Evolutionary conservation across 768 basidiomycete species (phyloP).

Genomic region (Trametes maxima): DNA sequence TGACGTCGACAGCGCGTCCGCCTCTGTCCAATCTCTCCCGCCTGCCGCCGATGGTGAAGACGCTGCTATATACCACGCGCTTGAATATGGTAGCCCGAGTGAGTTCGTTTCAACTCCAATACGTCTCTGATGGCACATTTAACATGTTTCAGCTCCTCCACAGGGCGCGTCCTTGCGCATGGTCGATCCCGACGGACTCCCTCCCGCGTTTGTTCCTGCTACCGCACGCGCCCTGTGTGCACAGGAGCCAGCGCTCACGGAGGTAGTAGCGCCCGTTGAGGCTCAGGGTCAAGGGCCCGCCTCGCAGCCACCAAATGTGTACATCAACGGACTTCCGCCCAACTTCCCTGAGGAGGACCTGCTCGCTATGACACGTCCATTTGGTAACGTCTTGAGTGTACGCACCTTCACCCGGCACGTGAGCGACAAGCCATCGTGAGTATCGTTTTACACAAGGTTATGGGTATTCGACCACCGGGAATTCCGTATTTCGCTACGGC

Average conservation of each 20-base stretch:
- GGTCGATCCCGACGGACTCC: not conserved
- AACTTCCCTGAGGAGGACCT: conserved; percentile 82
- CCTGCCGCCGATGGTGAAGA: not conserved
- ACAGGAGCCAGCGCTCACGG: not conserved
- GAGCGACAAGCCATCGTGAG: conserved; percentile 63
- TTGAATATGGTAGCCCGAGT: conserved; percentile 11
- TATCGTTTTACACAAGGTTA: conserved; percentile 25
- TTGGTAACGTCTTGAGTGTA: conserved; percentile 74
- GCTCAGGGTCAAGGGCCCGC: not conserved
- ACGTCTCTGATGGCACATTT: too few relatives aligned
- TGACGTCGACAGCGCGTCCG: conserved; percentile 8
- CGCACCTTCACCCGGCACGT: conserved; percentile 84
- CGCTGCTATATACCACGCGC: not conserved
- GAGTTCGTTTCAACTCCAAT: not conserved
- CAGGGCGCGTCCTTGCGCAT: conserved; percentile 2
- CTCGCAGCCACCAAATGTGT: conserved; percentile 63
- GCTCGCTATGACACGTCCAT: conserved; percentile 69
- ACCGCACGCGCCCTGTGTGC: not conserved
- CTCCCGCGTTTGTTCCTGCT: conserved; percentile 18
- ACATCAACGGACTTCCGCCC: conserved; percentile 86
- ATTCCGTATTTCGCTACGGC: too few relatives aligned
- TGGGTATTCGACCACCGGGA: too few relatives aligned
- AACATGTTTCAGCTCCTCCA: not conserved
- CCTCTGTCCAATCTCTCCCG: not conserved
- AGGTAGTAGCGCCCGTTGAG: not conserved